A percentile compares a stretch with the other conserved stretches of the same genome.
These are phyloP conservation scores for Corniculantispora saksenae DNA, from an alignment of 2,329 filamentous ascomycete species.

Conservation along the genomic window DNA sequence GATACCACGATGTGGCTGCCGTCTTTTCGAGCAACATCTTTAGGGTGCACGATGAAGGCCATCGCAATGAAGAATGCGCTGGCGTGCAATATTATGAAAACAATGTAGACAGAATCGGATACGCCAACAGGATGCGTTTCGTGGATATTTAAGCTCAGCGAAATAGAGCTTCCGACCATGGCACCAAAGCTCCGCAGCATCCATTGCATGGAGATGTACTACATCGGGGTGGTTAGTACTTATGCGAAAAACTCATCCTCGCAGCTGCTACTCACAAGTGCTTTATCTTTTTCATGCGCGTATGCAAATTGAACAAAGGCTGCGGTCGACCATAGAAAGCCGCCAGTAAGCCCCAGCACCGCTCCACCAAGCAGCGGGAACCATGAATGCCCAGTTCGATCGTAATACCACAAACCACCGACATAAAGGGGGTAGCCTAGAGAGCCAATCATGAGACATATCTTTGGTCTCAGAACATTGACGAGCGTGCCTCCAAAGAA, in stretches of 20 bases:
- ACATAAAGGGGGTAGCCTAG: slow-evolving; percentile 26
- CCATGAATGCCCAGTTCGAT: slow-evolving; percentile 21
- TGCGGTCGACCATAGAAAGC: slow-evolving; percentile 23
- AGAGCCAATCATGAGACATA: slow-evolving; percentile 22
- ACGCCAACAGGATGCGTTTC: slow-evolving; percentile 15
- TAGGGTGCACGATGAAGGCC: slow-evolving; percentile 11
- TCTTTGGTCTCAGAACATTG: slow-evolving; percentile 22
- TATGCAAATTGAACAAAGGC: slow-evolving; percentile 19
- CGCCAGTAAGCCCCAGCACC: slow-evolving; percentile 23
- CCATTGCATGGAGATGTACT: slow-evolving; percentile 20
- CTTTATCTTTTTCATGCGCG: slow-evolving; percentile 20
- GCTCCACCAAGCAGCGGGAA: slow-evolving; percentile 24
- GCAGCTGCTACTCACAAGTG: neutral
- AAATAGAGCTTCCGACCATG: slow-evolving; percentile 19
- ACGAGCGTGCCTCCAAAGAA: slow-evolving; percentile 24
- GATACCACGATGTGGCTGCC: neutral
- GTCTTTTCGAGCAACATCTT: slow-evolving; percentile 9
- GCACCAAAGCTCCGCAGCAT: slow-evolving; percentile 16
- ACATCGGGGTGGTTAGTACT: neutral
- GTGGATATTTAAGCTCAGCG: slow-evolving; percentile 16
- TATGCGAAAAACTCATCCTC: neutral
- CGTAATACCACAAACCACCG: slow-evolving; percentile 26
- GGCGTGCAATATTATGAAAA: slow-evolving; percentile 18
- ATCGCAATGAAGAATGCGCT: slow-evolving; percentile 12
- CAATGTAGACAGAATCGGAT: slow-evolving; percentile 18